Conservation (phyloP, 1,284 basidiomycete genomes). For the Cystobasidium pallidum region DNA sequence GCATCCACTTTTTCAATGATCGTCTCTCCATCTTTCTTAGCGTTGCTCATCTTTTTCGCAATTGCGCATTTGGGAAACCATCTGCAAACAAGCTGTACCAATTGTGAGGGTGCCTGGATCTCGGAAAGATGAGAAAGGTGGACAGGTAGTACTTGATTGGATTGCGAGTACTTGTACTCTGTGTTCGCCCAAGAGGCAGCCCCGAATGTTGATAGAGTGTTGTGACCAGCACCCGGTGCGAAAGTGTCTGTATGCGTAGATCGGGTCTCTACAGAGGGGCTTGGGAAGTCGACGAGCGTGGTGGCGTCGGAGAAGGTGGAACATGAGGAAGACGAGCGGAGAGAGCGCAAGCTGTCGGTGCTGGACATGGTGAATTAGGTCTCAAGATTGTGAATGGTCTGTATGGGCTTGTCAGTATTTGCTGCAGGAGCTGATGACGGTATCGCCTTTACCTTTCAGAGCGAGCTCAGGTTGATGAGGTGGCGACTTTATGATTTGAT, state of each 20-base stretch:
- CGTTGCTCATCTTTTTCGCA: conserved; percentile 14
- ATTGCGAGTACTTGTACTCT: not conserved
- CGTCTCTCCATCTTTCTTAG: not conserved
- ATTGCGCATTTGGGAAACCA: conserved; percentile 9
- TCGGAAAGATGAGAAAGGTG: not conserved
- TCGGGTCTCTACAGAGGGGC: not conserved
- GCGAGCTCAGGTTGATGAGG: too few species aligned
- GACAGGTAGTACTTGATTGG: not conserved
- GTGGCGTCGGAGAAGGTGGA: conserved; percentile 17
- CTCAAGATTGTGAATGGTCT: not conserved
- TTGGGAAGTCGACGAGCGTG: conserved; percentile 1
- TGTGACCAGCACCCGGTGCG: not conserved
- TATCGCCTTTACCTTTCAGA: too few species aligned
- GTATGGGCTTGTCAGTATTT: not conserved
- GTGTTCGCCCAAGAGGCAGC: not conserved
- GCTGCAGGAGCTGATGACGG: too few species aligned
- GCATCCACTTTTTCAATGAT: not conserved
- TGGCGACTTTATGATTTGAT: too few species aligned
- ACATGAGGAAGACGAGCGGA: conserved; percentile 3
- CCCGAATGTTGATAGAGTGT: not conserved
- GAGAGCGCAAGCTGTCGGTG: not conserved
- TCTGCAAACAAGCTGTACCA: conserved; percentile 15
- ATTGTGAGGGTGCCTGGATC: not conserved
- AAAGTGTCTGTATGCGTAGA: not conserved
- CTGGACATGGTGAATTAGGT: not conserved